Percentiles rank a stretch among this genome's conserved stretches.
Conservation (phyloP, 169 alveolate species). For the Plasmodium vivax region DNA sequence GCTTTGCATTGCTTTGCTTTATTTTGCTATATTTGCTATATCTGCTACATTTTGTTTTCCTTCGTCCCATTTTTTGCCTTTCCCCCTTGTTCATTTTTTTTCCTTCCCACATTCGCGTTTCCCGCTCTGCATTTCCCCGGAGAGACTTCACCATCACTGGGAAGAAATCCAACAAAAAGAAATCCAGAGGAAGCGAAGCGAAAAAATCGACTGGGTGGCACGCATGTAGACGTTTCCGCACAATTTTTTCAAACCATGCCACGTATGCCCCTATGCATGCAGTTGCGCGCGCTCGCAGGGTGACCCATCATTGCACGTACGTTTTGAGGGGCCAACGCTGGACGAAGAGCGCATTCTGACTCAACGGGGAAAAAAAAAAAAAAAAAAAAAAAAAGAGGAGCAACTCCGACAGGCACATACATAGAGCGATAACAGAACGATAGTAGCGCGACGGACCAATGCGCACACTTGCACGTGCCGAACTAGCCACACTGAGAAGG, state of each 20-base stretch:
- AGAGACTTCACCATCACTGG: background rate
- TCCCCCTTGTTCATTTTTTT: too few species aligned
- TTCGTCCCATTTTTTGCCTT: background rate
- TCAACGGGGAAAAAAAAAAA: background rate
- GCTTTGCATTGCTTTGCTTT: too few species aligned
- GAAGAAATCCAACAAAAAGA: background rate
- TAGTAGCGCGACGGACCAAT: background rate
- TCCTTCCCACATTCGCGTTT: background rate
- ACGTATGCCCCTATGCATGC: background rate
- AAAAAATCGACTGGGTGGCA: background rate
- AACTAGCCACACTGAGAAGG: background rate
- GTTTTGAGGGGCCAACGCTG: background rate
- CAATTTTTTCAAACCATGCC: background rate
- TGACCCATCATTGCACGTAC: background rate
- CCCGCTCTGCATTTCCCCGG: background rate
- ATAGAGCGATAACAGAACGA: background rate
- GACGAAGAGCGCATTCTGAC: background rate
- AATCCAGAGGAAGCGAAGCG: background rate
- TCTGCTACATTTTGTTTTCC: too few species aligned
- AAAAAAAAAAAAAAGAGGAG: background rate
- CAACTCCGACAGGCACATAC: background rate
- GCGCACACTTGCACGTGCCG: background rate
- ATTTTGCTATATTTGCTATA: too few species aligned
- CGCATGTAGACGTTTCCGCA: background rate
- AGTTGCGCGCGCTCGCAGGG: background rate